These are phyloP conservation scores for Heterobasidion parviporum DNA, from an alignment of 1,284 basidiomycete species.

Conservation along the genomic window DNA sequence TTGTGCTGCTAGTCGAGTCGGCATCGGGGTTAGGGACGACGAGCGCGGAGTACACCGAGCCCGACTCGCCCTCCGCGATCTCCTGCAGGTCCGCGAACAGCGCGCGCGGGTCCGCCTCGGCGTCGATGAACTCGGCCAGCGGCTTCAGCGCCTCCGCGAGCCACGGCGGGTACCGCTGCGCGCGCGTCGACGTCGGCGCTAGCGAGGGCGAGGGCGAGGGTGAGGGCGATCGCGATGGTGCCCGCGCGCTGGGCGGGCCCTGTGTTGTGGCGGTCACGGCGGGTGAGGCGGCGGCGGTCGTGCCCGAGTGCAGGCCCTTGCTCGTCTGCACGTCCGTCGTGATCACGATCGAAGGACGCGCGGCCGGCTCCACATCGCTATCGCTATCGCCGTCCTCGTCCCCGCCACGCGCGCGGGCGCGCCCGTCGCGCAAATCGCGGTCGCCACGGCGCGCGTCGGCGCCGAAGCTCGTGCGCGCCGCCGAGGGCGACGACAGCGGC, in stretches of 20 bases:
- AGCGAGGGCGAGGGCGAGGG: constrained; percentile 11
- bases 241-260: background rate
- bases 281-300: background rate
- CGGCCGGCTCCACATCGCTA: background rate
- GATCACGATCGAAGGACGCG: constrained; percentile 8
- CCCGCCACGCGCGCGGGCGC: constrained; percentile 8
- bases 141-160: constrained; percentile 52
- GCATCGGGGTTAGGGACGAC: constrained; percentile 28
- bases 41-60: constrained; percentile 60
- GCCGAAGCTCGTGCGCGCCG: constrained; percentile 8
- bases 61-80: constrained; percentile 74
- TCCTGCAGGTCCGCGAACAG: constrained; percentile 60
- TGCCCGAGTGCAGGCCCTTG: background rate
- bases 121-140: constrained; percentile 56
- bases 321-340: constrained; percentile 1
- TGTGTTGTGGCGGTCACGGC: background rate
- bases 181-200: constrained; percentile 19
- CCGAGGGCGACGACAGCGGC: constrained; percentile 6
- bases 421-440: constrained; percentile 25
- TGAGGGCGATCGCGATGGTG: background rate
- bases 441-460: constrained; percentile 5
- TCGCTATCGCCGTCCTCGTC: background rate
- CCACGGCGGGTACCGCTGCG: constrained; percentile 42
- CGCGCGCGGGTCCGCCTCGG: constrained; percentile 47
- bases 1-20: constrained; percentile 12